phyloP scores from a whole-genome alignment of 2,329 filamentous ascomycete genomes.

The Claviceps quebecensis region DNA sequence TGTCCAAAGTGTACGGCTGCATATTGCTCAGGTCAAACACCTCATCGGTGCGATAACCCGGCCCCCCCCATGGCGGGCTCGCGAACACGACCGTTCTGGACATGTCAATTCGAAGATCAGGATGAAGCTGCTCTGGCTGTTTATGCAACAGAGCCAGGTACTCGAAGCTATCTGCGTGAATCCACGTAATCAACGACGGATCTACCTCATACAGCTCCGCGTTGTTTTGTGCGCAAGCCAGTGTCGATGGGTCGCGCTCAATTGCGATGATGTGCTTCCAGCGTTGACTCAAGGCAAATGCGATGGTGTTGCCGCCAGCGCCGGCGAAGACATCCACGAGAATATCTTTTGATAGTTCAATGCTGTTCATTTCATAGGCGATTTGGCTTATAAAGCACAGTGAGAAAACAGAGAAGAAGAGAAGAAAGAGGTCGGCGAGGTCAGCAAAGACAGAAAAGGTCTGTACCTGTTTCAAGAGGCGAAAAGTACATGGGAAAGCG shows the following conservation, averaged over 20 bases:
- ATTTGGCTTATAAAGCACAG: constrained; percentile 45
- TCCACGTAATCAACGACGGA: constrained; percentile 62
- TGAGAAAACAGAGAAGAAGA: not conserved
- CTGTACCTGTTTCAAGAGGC: not conserved
- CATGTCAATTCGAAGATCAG: constrained; percentile 26
- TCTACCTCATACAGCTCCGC: constrained; percentile 70
- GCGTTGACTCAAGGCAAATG: constrained; percentile 68
- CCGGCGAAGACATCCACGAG: constrained; percentile 85
- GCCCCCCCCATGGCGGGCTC: constrained; percentile 47
- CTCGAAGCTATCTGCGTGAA: constrained; percentile 76
- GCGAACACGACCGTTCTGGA: constrained; percentile 36
- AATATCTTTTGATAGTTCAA: constrained; percentile 41
- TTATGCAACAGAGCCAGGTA: constrained; percentile 38
- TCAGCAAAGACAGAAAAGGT: not conserved
- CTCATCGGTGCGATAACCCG: constrained; percentile 40
- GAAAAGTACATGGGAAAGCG: not conserved
- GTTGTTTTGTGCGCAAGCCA: constrained; percentile 88
- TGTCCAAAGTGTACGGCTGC: constrained; percentile 66
- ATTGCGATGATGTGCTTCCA: constrained; percentile 82
- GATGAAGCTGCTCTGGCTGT: constrained; percentile 21
- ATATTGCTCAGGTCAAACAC: constrained; percentile 77
- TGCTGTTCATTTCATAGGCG: constrained; percentile 52
- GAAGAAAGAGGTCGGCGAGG: not conserved
- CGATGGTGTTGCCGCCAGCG: constrained; percentile 85
- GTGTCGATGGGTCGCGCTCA: constrained; percentile 65